A percentile compares a stretch with the other conserved stretches of the same genome.
Evolutionary conservation across 2,329 filamentous ascomycete species (phyloP).

Genomic region (Hypocreales sp.): DNA sequence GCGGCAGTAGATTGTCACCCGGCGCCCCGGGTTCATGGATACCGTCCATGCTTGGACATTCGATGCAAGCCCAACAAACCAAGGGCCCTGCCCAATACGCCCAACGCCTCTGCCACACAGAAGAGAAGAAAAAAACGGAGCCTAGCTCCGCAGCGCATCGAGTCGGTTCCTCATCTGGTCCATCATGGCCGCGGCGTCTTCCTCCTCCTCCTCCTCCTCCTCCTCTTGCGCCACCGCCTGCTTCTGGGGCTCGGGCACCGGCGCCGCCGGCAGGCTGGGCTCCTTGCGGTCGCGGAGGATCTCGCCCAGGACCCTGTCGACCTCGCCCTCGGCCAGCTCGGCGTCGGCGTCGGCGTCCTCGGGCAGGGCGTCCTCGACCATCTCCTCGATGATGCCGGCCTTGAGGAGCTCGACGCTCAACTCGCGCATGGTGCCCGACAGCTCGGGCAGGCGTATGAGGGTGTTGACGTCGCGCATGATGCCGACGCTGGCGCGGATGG

Average conservation of each 20-base stretch:
- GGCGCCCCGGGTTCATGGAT: too few species aligned
- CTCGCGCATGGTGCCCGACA: constrained; percentile 80
- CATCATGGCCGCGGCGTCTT: constrained; percentile 79
- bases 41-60: too few species aligned
- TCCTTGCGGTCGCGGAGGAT: constrained; percentile 72
- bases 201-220: constrained; percentile 62
- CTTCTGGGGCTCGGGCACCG: constrained; percentile 37
- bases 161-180: constrained; percentile 86
- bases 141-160: constrained; percentile 78
- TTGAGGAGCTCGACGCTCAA: constrained; percentile 78
- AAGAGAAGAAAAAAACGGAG: not conserved
- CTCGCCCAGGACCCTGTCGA: constrained; percentile 86
- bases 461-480: constrained; percentile 97
- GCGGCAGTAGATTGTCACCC: too few species aligned
- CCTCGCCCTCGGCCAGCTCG: constrained; percentile 61
- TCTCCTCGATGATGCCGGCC: constrained; percentile 95
- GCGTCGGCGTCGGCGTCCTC: constrained; percentile 59
- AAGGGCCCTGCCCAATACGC: too few species aligned
- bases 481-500: constrained; percentile 68
- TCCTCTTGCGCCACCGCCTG: constrained; percentile 33
- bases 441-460: constrained; percentile 67
- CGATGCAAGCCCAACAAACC: too few species aligned
- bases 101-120: too few species aligned
- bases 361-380: constrained; percentile 79
- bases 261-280: constrained; percentile 35